These are phyloP conservation scores for Chlorella vulgaris DNA, from an alignment of 139 green algal species.

Conservation along the genomic window DNA sequence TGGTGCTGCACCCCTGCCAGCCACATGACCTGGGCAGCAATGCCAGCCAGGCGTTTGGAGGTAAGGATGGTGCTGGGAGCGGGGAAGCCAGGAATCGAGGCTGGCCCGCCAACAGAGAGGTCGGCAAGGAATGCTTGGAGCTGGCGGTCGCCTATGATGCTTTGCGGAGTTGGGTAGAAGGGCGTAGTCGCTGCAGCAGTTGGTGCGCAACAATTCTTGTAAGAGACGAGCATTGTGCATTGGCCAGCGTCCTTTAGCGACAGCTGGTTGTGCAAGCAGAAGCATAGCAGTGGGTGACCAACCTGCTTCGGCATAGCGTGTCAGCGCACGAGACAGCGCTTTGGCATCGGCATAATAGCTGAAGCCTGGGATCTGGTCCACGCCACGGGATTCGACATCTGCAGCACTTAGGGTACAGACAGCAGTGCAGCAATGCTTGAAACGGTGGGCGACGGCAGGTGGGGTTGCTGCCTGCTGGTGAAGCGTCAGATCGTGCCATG, in stretches of 20 bases:
- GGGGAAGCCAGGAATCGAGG: background rate
- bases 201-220: no score
- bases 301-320: background rate
- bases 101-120: background rate
- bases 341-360: background rate
- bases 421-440: no score
- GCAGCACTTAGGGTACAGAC: background rate
- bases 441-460: no score
- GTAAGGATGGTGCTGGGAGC: background rate
- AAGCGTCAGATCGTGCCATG: no score
- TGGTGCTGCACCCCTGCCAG: background rate
- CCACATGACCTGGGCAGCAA: background rate
- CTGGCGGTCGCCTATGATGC: background rate
- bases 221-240: no score
- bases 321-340: background rate
- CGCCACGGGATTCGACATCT: background rate
- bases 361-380: background rate
- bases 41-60: background rate
- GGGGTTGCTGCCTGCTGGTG: background rate
- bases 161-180: no score
- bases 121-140: background rate
- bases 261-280: no score
- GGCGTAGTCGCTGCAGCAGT: no score
- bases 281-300: background rate
- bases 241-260: no score